Evolutionary conservation across 495 filamentous ascomycete genomes (phyloP).

Genomic region (Amniculicola lignicola): DNA sequence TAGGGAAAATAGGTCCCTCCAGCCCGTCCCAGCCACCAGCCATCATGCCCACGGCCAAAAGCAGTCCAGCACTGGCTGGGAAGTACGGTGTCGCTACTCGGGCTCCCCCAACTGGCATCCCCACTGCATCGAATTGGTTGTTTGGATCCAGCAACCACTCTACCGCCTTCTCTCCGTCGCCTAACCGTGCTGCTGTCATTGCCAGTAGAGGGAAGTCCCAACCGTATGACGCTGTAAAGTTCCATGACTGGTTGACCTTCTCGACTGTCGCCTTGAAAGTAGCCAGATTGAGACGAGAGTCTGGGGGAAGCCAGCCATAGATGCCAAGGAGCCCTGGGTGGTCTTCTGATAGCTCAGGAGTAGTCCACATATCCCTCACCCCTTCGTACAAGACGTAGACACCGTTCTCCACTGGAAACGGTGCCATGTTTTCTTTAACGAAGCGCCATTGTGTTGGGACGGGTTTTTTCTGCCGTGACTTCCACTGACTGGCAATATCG

Average conservation of each 20-base stretch:
- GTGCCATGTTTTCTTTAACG: constrained; percentile 48
- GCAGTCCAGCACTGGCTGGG: constrained; percentile 47
- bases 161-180: constrained; percentile 48
- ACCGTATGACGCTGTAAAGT: constrained; percentile 49
- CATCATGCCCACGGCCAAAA: constrained; percentile 56
- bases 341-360: constrained; percentile 46
- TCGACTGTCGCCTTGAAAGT: constrained; percentile 46
- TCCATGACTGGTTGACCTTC: constrained; percentile 48
- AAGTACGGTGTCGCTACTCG: constrained; percentile 57
- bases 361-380: constrained; percentile 50
- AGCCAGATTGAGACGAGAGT: constrained; percentile 41
- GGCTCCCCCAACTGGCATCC: constrained; percentile 51
- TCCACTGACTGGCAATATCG: constrained; percentile 39
- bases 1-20: constrained; percentile 45
- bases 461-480: constrained; percentile 35
- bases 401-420: constrained; percentile 46
- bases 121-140: constrained; percentile 52
- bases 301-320: constrained; percentile 49
- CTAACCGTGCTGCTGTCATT: constrained; percentile 51
- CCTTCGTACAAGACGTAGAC: constrained; percentile 53
- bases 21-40: constrained; percentile 44
- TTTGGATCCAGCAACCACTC: constrained; percentile 49
- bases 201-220: constrained; percentile 56
- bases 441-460: constrained; percentile 43
- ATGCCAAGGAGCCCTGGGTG: constrained; percentile 53